phyloP scores from a whole-genome alignment of 441 rosid species.

The Cnidoscolus chayamansa region DNA sequence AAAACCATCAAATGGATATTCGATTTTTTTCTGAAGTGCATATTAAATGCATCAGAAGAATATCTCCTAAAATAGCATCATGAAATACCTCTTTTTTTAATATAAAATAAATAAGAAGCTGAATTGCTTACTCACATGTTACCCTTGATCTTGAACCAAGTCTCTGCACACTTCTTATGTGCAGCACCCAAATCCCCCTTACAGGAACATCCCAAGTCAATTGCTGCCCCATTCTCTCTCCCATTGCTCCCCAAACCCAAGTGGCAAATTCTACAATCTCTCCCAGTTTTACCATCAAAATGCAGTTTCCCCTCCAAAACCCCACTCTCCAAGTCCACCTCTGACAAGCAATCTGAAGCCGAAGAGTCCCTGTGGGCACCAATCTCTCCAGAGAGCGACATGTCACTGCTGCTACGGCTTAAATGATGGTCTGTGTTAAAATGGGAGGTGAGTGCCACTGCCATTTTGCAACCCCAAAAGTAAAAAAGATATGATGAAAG shows the following conservation, averaged over 20 bases:
- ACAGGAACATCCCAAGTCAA: slow-evolving; percentile 84
- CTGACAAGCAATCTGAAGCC: slow-evolving; percentile 45
- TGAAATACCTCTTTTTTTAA: too few species aligned
- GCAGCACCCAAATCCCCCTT: slow-evolving; percentile 82
- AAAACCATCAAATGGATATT: slow-evolving; percentile 3
- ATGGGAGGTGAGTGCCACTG: slow-evolving; percentile 14
- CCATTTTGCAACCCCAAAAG: slow-evolving; percentile 21
- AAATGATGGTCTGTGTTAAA: slow-evolving; percentile 19
- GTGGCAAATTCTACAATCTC: slow-evolving; percentile 89
- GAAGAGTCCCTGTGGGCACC: slow-evolving; percentile 54
- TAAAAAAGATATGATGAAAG: not conserved
- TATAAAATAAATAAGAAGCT: not conserved
- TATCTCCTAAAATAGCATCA: not conserved
- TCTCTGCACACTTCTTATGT: slow-evolving; percentile 86
- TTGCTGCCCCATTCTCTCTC: slow-evolving; percentile 54
- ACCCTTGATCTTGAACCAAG: slow-evolving; percentile 97
- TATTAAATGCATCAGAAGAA: not conserved
- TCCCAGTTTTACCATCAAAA: slow-evolving; percentile 38
- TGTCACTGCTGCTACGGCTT: slow-evolving; percentile 26
- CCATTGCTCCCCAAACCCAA: slow-evolving; percentile 63
- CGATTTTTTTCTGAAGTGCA: not conserved
- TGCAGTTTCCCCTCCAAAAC: slow-evolving; percentile 46
- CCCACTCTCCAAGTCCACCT: slow-evolving; percentile 45
- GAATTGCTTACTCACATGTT: slow-evolving; percentile 47
- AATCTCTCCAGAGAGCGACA: slow-evolving; percentile 44